Conservation (phyloP, 768 basidiomycete species). For the Russula abietina region DNA sequence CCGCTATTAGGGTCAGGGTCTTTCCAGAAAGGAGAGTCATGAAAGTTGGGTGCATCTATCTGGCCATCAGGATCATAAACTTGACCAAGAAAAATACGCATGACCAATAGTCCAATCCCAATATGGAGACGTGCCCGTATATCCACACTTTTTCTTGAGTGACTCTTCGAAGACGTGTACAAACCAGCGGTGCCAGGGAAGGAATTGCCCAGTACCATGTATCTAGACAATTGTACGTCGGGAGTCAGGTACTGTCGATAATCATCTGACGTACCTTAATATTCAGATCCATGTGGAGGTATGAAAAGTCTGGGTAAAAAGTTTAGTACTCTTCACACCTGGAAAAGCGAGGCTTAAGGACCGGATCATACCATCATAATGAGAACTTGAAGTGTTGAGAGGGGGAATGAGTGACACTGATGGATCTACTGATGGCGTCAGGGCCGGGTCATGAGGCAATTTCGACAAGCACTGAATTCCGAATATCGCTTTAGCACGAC, state of each 20-base stretch:
- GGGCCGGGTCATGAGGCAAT: conserved; percentile 20
- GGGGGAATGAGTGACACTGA: conserved; percentile 20
- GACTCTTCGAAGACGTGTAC: conserved; percentile 24
- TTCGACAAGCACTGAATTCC: conserved; percentile 1
- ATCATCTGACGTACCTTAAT: conserved; percentile 10
- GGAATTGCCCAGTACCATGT: conserved; percentile 27
- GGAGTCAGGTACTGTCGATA: not conserved
- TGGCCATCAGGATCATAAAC: not conserved
- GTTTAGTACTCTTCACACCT: not conserved
- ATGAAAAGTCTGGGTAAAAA: conserved; percentile 23
- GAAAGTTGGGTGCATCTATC: conserved; percentile 27
- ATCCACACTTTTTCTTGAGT: conserved; percentile 28
- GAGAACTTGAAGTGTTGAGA: conserved; percentile 19
- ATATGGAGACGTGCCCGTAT: conserved; percentile 27
- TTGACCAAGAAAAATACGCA: not conserved
- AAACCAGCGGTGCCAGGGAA: conserved; percentile 31
- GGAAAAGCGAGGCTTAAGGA: not conserved
- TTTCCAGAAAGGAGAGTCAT: conserved; percentile 25
- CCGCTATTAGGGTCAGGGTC: conserved; percentile 27
- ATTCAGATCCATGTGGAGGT: conserved; percentile 30
- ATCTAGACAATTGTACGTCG: conserved; percentile 16
- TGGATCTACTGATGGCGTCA: conserved; percentile 12
- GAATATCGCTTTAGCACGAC: not conserved
- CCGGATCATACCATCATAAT: conserved; percentile 19
- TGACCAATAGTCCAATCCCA: conserved; percentile 31